Evolutionary conservation across 345 rosid genomes (phyloP).

Genomic region (Eucalyptus lansdowneana): DNA sequence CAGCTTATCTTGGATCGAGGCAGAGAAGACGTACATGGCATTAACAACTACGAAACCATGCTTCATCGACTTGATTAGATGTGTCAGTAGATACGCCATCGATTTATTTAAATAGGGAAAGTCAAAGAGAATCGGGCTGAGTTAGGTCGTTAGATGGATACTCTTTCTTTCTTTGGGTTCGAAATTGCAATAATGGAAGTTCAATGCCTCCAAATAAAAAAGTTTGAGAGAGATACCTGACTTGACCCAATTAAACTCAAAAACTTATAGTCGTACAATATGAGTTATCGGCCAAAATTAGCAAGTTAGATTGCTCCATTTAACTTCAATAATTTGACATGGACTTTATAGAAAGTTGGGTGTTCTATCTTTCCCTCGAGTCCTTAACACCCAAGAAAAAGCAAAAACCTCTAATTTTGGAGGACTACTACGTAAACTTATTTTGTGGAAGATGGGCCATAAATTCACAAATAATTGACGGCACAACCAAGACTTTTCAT

Average conservation of each 20-base stretch:
- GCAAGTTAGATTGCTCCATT: not conserved
- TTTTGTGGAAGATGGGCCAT: not conserved
- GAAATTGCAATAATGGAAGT: not conserved
- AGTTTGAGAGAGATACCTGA: not conserved
- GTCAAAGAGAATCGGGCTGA: not conserved
- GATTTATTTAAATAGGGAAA: not conserved
- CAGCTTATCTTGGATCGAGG: not conserved
- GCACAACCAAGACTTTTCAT: not conserved
- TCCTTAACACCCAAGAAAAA: not conserved
- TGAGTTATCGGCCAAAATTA: not conserved
- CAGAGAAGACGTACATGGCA: not conserved
- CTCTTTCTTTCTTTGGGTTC: not conserved
- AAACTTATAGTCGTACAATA: not conserved
- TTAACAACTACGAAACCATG: not conserved
- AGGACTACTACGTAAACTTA: not conserved
- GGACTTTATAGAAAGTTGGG: not conserved
- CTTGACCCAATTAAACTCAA: not conserved
- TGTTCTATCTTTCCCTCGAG: not conserved
- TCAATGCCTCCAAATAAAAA: not conserved
- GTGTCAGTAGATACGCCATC: not conserved
- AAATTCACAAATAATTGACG: not conserved
- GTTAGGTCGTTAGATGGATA: not conserved
- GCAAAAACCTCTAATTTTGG: not conserved
- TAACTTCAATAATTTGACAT: not conserved
- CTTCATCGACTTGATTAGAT: not conserved